Evolutionary conservation across 345 rosid species (phyloP).

Genomic region (Moricandia arvensis): DNA sequence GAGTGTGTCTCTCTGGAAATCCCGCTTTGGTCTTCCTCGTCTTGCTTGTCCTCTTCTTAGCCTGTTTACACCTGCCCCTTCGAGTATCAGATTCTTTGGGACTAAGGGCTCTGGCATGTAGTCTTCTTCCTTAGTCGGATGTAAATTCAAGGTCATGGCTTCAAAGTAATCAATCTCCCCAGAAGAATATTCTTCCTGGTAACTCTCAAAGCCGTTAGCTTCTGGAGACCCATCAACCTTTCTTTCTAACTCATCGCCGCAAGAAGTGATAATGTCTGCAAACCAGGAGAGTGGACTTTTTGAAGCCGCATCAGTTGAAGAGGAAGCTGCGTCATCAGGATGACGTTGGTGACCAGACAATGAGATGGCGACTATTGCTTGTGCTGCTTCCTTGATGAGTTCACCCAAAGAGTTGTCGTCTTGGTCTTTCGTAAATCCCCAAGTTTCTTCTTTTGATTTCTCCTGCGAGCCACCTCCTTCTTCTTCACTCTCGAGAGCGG

Average conservation of each 20-base stretch:
- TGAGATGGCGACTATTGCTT: slow-evolving; percentile 64
- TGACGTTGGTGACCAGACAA: slow-evolving; percentile 24
- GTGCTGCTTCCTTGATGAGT: slow-evolving; percentile 45
- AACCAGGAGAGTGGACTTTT: slow-evolving; percentile 57
- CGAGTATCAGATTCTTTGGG: slow-evolving; percentile 55
- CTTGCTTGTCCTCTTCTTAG: slow-evolving; percentile 74
- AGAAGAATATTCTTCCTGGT: slow-evolving; percentile 31
- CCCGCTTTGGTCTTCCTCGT: slow-evolving; percentile 93
- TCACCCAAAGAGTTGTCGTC: slow-evolving; percentile 25
- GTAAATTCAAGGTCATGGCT: slow-evolving; percentile 59
- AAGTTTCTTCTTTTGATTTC: slow-evolving; percentile 22
- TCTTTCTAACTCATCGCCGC: slow-evolving; percentile 9
- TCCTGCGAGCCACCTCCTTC: slow-evolving; percentile 37
- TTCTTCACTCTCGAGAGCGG: slow-evolving; percentile 41
- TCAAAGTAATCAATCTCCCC: slow-evolving; percentile 61
- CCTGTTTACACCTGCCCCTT: slow-evolving; percentile 44
- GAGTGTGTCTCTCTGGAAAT: slow-evolving; percentile 95
- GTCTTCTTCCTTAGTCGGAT: slow-evolving; percentile 46
- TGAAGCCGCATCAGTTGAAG: slow-evolving; percentile 31
- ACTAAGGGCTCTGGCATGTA: slow-evolving; percentile 79
- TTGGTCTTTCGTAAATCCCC: slow-evolving; percentile 12
- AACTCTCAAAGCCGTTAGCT: slow-evolving; percentile 13
- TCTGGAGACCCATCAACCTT: slow-evolving; percentile 20
- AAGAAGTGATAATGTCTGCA: slow-evolving; percentile 45
- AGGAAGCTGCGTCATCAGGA: slow-evolving; percentile 33